Percentiles rank a stretch among this genome's conserved stretches.
Conservation (phyloP, 108 stramenopile genomes). For the Phaeodactylum tricornutum region DNA sequence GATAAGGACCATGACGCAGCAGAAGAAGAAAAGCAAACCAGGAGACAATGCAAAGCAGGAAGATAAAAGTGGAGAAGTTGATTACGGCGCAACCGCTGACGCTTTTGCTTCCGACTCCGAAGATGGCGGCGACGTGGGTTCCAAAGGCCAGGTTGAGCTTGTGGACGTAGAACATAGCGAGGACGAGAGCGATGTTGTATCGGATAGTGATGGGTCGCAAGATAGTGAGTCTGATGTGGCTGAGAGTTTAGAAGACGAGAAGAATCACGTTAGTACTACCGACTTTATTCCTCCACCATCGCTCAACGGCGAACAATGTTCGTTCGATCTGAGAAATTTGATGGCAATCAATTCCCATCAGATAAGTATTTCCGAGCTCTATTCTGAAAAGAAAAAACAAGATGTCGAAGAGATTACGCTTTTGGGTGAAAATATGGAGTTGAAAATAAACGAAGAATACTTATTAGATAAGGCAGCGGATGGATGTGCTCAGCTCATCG, state of each 20-base stretch:
- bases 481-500: conserved; percentile 64
- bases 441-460: conserved; percentile 36
- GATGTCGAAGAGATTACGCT: conserved; percentile 20
- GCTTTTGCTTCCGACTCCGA: neutral
- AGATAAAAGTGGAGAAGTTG: neutral
- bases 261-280: no score
- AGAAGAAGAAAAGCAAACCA: neutral
- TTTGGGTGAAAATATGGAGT: conserved; percentile 13
- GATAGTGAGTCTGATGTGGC: no score
- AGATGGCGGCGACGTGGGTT: neutral
- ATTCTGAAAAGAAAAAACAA: conserved; percentile 13
- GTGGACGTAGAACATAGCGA: no score
- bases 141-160: no score
- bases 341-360: conserved; percentile 68
- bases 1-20: neutral
- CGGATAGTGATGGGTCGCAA: no score
- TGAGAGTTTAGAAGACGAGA: no score
- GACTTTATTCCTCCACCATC: no score
- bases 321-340: conserved; percentile 68
- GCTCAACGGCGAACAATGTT: conserved; percentile 45
- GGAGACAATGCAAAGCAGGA: neutral
- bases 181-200: no score
- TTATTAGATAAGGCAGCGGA: conserved; percentile 57
- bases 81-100: conserved; percentile 2
- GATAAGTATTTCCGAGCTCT: conserved; percentile 38